Conservation (phyloP, 192 early-diverging fungal species). For the Irineochytrium annulatum region DNA sequence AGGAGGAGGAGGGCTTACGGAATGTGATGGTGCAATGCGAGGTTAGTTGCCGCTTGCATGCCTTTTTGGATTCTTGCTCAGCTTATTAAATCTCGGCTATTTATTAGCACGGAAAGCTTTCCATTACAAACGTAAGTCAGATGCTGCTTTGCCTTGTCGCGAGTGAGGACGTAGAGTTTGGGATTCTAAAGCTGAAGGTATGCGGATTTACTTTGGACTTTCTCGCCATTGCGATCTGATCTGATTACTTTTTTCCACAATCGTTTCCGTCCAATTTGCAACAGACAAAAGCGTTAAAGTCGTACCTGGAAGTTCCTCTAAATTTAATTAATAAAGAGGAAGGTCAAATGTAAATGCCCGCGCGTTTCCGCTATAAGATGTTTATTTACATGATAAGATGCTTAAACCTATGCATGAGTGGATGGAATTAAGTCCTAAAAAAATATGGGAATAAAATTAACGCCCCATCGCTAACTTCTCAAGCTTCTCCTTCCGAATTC, state of each 20-base stretch:
- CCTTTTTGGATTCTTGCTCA: not conserved
- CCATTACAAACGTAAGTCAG: conserved; percentile 26
- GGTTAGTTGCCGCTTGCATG: conserved; percentile 6
- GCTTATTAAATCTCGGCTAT: not conserved
- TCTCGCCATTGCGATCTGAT: not conserved
- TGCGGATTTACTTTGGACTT: not conserved
- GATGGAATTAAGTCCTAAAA: too few relatives aligned
- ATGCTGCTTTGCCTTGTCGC: conserved; percentile 47
- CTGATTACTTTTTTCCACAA: not conserved
- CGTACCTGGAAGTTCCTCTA: conserved; percentile 19
- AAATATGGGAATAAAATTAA: too few relatives aligned
- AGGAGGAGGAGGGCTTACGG: conserved; percentile 28
- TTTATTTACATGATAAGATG: too few relatives aligned
- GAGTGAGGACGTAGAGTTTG: conserved; percentile 36
- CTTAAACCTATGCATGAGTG: too few relatives aligned
- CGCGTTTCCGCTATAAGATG: too few relatives aligned
- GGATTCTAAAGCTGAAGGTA: conserved; percentile 44
- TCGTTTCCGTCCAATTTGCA: too few relatives aligned
- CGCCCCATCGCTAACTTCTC: too few relatives aligned
- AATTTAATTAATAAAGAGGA: conserved; percentile 3
- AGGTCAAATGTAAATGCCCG: too few relatives aligned
- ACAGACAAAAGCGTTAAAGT: conserved; percentile 23
- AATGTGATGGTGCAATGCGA: conserved; percentile 36
- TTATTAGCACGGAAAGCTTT: conserved; percentile 33
- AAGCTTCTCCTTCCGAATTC: conserved; percentile 1